Percentiles rank a stretch among this genome's conserved stretches.
These are phyloP conservation scores for Mycena amicta DNA, from an alignment of 768 basidiomycete species.

Conservation along the genomic window DNA sequence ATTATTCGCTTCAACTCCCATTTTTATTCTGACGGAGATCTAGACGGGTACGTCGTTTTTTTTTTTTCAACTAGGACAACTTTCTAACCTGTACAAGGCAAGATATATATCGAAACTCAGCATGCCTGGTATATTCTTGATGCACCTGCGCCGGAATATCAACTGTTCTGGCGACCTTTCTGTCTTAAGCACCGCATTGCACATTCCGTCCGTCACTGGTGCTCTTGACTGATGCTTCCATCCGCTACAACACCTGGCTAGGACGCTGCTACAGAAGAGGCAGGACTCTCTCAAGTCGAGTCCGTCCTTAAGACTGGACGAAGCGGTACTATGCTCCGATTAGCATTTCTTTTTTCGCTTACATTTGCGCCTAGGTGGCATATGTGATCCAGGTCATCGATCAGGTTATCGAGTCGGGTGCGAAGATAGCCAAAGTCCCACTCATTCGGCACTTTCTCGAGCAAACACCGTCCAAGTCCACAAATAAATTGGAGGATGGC, in stretches of 20 bases:
- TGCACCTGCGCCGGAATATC: slow-evolving; percentile 48
- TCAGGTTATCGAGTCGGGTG: background rate
- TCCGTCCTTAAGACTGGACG: background rate
- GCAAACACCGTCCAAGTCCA: background rate
- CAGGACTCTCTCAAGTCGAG: slow-evolving; percentile 30
- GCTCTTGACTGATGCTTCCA: slow-evolving; percentile 35
- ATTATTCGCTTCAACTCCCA: background rate
- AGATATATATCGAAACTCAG: slow-evolving; percentile 62
- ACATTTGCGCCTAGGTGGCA: slow-evolving; percentile 1
- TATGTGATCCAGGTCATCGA: slow-evolving; percentile 3
- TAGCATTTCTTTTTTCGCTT: background rate
- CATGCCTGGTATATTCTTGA: slow-evolving; percentile 74
- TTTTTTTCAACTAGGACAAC: background rate
- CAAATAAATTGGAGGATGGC: slow-evolving; percentile 23
- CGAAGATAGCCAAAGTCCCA: slow-evolving; percentile 41
- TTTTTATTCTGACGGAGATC: background rate
- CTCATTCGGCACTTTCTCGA: slow-evolving; percentile 35
- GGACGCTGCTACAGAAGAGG: slow-evolving; percentile 28
- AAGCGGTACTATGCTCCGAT: slow-evolving; percentile 3
- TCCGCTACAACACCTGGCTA: slow-evolving; percentile 41
- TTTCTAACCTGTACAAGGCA: slow-evolving; percentile 45
- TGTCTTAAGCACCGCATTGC: slow-evolving; percentile 54
- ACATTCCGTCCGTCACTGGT: slow-evolving; percentile 46
- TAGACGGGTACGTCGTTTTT: background rate
- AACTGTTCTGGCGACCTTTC: slow-evolving; percentile 46